Evolutionary conservation across 1,139 yeast genomes (phyloP).

Genomic region (Maudiozyma humilis): DNA sequence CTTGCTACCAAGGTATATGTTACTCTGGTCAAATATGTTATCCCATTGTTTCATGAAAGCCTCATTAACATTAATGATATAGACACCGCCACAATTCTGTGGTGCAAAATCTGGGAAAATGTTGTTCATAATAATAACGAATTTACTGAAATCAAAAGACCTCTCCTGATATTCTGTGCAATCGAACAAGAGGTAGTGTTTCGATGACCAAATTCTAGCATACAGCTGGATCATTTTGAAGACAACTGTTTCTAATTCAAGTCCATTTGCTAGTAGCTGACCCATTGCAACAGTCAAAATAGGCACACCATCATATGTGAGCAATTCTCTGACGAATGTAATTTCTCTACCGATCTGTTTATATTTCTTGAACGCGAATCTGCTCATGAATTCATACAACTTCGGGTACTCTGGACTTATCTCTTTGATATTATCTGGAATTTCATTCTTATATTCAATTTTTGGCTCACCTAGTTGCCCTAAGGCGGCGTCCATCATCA

Average conservation of each 20-base stretch:
- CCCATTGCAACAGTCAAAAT: constrained; percentile 48
- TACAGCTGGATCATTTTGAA: constrained; percentile 61
- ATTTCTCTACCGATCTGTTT: constrained; percentile 35
- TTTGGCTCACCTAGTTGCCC: constrained; percentile 38
- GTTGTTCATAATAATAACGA: constrained; percentile 33
- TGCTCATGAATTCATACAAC: constrained; percentile 67
- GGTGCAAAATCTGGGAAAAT: constrained; percentile 42
- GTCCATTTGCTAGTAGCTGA: constrained; percentile 37
- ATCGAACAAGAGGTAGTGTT: constrained; percentile 57
- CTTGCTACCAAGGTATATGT: constrained; percentile 15
- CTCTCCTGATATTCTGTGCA: constrained; percentile 50
- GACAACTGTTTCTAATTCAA: constrained; percentile 49
- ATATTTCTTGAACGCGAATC: constrained; percentile 49
- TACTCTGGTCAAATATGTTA: constrained; percentile 19
- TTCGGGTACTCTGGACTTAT: constrained; percentile 43
- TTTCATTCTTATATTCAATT: constrained; percentile 42
- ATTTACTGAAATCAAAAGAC: constrained; percentile 17
- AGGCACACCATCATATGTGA: constrained; percentile 68
- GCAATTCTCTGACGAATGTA: constrained; percentile 48
- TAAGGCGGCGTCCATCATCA: constrained; percentile 30
- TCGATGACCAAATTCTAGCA: constrained; percentile 66
- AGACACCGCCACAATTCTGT: constrained; percentile 47
- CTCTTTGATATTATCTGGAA: constrained; percentile 43
- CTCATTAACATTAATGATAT: constrained; percentile 56
- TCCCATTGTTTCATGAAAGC: constrained; percentile 34